Evolutionary conservation across 768 basidiomycete species (phyloP), one percentile per base, ranked within the genome.

Genomic region (Cantharellus cinnabarinus): DNA sequence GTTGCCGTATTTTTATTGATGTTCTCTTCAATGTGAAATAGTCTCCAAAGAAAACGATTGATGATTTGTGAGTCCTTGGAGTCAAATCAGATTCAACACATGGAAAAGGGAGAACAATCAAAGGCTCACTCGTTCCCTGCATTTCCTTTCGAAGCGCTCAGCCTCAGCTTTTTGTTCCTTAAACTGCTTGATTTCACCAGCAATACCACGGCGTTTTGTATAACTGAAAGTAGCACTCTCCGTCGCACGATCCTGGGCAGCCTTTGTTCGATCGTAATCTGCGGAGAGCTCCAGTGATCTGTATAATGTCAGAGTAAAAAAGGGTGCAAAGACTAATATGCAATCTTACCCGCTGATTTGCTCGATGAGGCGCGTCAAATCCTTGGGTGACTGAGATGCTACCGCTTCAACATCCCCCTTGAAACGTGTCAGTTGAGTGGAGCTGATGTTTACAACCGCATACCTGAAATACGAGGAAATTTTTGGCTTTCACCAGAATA

Each of bases 401-500:
- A 99, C 89, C 2, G 90, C 89, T 71, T 99, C 95, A 40, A 99
- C 95, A 67, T 98, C 95, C 57, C 95, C 95, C 66, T 63, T 42
- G 10, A 2, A 7, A 34, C n/a, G 42, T 3, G 41, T 4, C 42
- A 42, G 60, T 7, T 10, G 15, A 15, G 38, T 10, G 7, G 3
- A 57, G 54, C 37, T 14, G 39, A 29, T 56, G 56, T 2, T 42
- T 29, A 10, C 39, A 10, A 10, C 39, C 54, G 40, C 7, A 61
- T 14, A 63, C 63, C 67, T 99, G 95, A 73, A 99, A 98, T 5
- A 98, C 95, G 57, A 98, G 82, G 66, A 98, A 99, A 73, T 98
- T 98, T 74, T 97, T 97, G 7, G 95, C 95, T 71, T 95, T 97
- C 66, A 98, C 91, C 53, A 98, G 85, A 66, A 99, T 89, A 66